Evolutionary conservation across 208 protist species (phyloP), one percentile per base, ranked within the genome.

Genomic region (Leishmania amazonensis): DNA sequence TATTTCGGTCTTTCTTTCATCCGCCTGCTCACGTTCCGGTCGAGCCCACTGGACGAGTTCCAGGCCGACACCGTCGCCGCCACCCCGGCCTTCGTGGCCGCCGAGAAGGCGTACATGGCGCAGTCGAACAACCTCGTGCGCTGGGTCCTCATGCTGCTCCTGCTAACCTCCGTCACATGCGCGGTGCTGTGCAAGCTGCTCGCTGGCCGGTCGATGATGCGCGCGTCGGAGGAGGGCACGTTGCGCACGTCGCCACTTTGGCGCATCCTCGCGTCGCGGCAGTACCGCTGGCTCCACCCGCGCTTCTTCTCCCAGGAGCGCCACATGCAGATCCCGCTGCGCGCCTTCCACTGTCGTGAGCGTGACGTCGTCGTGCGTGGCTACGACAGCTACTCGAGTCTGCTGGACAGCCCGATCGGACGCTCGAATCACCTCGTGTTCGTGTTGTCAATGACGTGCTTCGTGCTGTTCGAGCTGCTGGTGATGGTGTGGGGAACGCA

Each of bases 331-430:
- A 62, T 96, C 28, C 94, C 94, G 21, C 78, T 95, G 79, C 91
- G 94, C 60, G 83, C 88, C 17, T 97, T 97, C 80, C 94, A 97
- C 81, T 97, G 92, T 83, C 87, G 78, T 60, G 90, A 97, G 83
- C 79, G 83, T 17, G 94, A 97, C 77, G 85, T 89, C 19, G 47
- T 95, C 35, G 83, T 97, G 81, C 82, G 83, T 11, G 78, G 90
- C 67, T 97, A 93, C 84, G 94, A 97, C 83, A 81, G 91, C 76
- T 95, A 94, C 86, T 94, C 91, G 35, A 86, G 80, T 72, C 77
- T 90, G 45, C 74, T 97, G 17, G 94, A 97, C 85, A 85, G 83
- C 75, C 94, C 94, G 2, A 84, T 97, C 67, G 90, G 88, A 1
- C 84, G 80, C 35, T 87, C 82, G 45, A 97, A 97, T 79, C 91